A percentile compares a stretch with the other conserved stretches of the same genome.
Conservation (phyloP, 805 yeast genomes). For the Cephaloascus fragrans region DNA sequence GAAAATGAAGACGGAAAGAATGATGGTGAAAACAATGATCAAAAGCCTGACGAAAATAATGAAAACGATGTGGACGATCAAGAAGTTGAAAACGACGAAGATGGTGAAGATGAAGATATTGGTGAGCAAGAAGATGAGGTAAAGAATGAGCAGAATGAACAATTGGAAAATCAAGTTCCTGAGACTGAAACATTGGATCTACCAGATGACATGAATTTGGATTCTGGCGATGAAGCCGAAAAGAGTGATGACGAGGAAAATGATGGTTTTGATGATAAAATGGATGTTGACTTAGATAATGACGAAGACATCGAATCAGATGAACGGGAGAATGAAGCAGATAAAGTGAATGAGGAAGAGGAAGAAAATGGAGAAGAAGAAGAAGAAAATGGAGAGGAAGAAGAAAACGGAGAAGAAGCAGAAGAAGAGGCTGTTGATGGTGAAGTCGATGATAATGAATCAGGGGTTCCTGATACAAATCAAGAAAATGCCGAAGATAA, state of each 20-base stretch:
- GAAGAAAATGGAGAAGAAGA: slow-evolving; percentile 21
- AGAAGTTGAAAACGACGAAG: slow-evolving; percentile 42
- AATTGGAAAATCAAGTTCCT: slow-evolving; percentile 64
- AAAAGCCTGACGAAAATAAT: slow-evolving; percentile 20
- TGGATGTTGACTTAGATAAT: slow-evolving; percentile 14
- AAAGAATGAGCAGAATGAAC: slow-evolving; percentile 56
- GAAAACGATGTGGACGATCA: slow-evolving; percentile 31
- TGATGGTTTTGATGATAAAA: slow-evolving; percentile 15
- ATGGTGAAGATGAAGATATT: slow-evolving; percentile 54
- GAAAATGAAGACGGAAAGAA: slow-evolving; percentile 35
- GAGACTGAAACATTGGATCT: slow-evolving; percentile 82
- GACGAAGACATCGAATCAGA: slow-evolving; percentile 18
- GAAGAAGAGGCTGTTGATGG: slow-evolving; percentile 11
- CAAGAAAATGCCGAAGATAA: slow-evolving; percentile 15
- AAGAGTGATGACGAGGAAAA: slow-evolving; percentile 37
- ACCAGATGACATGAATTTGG: slow-evolving; percentile 88
- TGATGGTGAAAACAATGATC: slow-evolving; percentile 24
- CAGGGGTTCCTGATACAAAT: slow-evolving; percentile 10
- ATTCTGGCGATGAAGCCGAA: slow-evolving; percentile 54
- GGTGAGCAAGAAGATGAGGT: slow-evolving; percentile 80
- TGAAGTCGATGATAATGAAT: slow-evolving; percentile 9
- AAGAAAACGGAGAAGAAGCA: slow-evolving; percentile 7
- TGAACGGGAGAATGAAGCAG: slow-evolving; percentile 16
- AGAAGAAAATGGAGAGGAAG: slow-evolving; percentile 8
- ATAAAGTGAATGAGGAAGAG: no score